phyloP scores from a whole-genome alignment of 225 moss, liverwort and hornwort genomes.

The Marchantia paleacea region DNA sequence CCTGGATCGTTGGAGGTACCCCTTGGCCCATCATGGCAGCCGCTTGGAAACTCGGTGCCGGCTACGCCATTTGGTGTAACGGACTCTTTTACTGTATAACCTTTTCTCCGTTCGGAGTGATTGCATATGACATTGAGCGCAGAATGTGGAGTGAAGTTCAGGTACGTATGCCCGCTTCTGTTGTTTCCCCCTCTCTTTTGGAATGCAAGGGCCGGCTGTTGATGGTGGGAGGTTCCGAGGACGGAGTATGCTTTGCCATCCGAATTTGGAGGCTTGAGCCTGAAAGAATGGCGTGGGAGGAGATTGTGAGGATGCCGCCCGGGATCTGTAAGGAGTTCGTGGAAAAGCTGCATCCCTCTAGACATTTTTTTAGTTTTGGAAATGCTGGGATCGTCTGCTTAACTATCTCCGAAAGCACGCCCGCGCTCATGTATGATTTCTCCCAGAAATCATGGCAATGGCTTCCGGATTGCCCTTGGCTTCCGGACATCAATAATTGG shows the following conservation, averaged over 20 bases:
- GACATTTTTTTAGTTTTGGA: constrained; percentile 71
- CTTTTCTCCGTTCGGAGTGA: constrained; percentile 73
- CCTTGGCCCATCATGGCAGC: constrained; percentile 84
- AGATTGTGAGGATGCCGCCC: constrained; percentile 71
- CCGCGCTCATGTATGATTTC: constrained; percentile 69
- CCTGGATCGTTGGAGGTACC: constrained; percentile 61
- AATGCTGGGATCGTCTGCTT: constrained; percentile 64
- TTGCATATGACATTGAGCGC: constrained; percentile 58
- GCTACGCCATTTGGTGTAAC: constrained; percentile 61
- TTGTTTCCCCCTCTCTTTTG: constrained; percentile 69
- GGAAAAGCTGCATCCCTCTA: constrained; percentile 65
- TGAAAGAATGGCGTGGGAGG: constrained; percentile 58
- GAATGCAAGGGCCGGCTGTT: constrained; percentile 64
- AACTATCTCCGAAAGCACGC: constrained; percentile 64
- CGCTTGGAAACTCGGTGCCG: constrained; percentile 75
- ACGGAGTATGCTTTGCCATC: constrained; percentile 61
- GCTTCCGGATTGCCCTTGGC: constrained; percentile 63
- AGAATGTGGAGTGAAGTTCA: constrained; percentile 59
- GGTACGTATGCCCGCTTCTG: constrained; percentile 66
- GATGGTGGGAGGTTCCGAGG: constrained; percentile 75
- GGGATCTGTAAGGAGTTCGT: constrained; percentile 64
- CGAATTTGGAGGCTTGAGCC: constrained; percentile 77
- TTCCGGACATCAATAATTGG: constrained; percentile 82
- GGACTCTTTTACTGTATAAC: constrained; percentile 72
- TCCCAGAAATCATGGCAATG: constrained; percentile 66